Base-by-base conservation (phyloP, 2,329 filamentous ascomycete genomes). In the Diaporthe citri region DNA sequence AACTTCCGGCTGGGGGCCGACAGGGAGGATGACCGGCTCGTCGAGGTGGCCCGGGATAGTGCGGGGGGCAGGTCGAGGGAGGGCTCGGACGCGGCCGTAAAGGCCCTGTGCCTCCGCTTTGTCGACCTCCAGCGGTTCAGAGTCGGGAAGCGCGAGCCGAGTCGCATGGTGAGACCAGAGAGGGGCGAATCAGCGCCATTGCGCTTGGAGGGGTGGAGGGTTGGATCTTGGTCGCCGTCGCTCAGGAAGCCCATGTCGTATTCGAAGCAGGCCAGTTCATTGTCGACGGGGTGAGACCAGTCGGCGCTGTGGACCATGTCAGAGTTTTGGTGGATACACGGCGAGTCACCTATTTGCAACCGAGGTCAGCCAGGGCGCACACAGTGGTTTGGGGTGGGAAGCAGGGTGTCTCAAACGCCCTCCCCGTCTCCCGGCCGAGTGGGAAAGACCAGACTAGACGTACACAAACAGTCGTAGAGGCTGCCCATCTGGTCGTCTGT, bases 1-100 rank as follows among this genome's bases (percentile, higher is more conserved):
- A 81, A 80, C 57, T 84, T 87, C 62, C 88, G 87, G 76, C 87
- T 85, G 1, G 91, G 90, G 46, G 89, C 88, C 15, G 94, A 95
- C 71, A 94, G 86, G n/a, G 93, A 96, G 1, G 94, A 95, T 1
- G 95, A 94, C 71, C 94, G 90, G 79, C 94, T 94, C 5, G 74
- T 76, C 3, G 95, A 96, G 3, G 92, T 88, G 10, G 92, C 89
- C 66, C 90, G 87, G 2, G 92, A 93, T 25, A 87, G 25, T 25
- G 92, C 91, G 34, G 94, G 87, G 71, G 92, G 92, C 74, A 93
- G 94, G 80, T 98, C 95, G 67, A 97, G 90, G 22, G 91, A 94
- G 34, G 96, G 89, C 80, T 98, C 96, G 56, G 97, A 97, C 77
- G 93, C 93, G 0, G 95, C 93, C 0, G 86, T 88, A 17, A 87